Conservation (phyloP, 1,139 yeast genomes). For the Geotrichum candidum region DNA sequence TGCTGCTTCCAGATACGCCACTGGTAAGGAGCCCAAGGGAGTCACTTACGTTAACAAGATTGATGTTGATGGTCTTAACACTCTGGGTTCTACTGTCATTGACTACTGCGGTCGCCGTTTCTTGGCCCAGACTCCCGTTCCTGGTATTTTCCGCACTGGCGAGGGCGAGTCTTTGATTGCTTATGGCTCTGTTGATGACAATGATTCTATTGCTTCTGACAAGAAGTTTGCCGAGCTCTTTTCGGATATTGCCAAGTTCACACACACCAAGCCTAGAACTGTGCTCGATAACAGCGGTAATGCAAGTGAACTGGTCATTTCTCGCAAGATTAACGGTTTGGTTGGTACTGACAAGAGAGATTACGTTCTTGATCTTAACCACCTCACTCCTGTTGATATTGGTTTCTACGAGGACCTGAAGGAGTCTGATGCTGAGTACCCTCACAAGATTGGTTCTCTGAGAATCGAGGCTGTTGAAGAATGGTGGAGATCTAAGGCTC, state of each 20-base stretch:
- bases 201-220: conserved; percentile 42
- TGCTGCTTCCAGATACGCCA: conserved; percentile 79
- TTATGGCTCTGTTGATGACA: conserved; percentile 72
- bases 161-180: conserved; percentile 48
- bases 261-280: conserved; percentile 70
- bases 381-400: conserved; percentile 80
- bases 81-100: conserved; percentile 73
- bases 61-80: conserved; percentile 59
- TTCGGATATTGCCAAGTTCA: conserved; percentile 58
- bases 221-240: conserved; percentile 51
- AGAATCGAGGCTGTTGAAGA: conserved; percentile 87
- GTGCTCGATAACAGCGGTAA: conserved; percentile 44
- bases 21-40: conserved; percentile 71
- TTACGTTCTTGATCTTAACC: conserved; percentile 77
- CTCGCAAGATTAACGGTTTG: conserved; percentile 80
- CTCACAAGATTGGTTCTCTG: conserved; percentile 70
- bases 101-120: conserved; percentile 87
- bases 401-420: conserved; percentile 58
- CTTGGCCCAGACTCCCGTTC: conserved; percentile 55
- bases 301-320: conserved; percentile 44
- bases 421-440: conserved; percentile 52
- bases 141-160: conserved; percentile 71
- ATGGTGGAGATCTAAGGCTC: conserved; percentile 68
- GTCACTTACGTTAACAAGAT: conserved; percentile 62
- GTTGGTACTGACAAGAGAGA: conserved; percentile 79